phyloP scores from a whole-genome alignment of 768 basidiomycete genomes.

The Leccinum barrowsii region DNA sequence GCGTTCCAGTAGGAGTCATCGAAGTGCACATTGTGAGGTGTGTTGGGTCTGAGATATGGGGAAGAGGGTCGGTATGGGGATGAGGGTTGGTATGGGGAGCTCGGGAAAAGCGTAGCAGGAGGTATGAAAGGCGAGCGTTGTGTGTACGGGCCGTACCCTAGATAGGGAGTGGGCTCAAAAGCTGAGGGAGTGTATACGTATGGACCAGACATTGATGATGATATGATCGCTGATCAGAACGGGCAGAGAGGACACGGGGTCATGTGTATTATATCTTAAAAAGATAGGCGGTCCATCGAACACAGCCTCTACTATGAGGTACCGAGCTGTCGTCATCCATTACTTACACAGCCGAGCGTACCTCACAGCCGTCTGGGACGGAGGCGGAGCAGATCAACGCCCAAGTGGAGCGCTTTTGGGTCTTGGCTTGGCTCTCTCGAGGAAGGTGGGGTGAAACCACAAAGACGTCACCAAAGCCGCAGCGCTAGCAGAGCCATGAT shows the following conservation, averaged over 20 bases:
- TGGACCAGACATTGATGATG: slow-evolving; percentile 36
- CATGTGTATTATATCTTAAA: slow-evolving; percentile 18
- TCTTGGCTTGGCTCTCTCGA: neutral
- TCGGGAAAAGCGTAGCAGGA: slow-evolving; percentile 32
- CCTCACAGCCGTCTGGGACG: slow-evolving; percentile 15
- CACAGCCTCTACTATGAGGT: slow-evolving; percentile 12
- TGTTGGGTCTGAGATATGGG: slow-evolving; percentile 30
- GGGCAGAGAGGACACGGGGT: neutral
- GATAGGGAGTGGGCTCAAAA: slow-evolving; percentile 35
- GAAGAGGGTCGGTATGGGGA: slow-evolving; percentile 28
- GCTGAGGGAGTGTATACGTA: slow-evolving; percentile 41
- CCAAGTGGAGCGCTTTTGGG: slow-evolving; percentile 1
- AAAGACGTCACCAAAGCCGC: neutral
- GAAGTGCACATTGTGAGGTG: slow-evolving; percentile 24
- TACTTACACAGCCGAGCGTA: slow-evolving; percentile 1
- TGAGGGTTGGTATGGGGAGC: slow-evolving; percentile 34
- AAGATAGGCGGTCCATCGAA: neutral
- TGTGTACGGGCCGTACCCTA: slow-evolving; percentile 30
- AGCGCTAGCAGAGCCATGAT: no score
- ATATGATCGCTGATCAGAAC: slow-evolving; percentile 1
- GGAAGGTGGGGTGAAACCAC: neutral
- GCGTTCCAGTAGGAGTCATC: slow-evolving; percentile 22
- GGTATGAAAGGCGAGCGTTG: slow-evolving; percentile 46
- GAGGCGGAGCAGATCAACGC: neutral
- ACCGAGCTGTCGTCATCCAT: neutral